A percentile compares a stretch with the other conserved stretches of the same genome.
phyloP scores from a whole-genome alignment of 495 filamentous ascomycete genomes.

The Aspergillus indologenus region DNA sequence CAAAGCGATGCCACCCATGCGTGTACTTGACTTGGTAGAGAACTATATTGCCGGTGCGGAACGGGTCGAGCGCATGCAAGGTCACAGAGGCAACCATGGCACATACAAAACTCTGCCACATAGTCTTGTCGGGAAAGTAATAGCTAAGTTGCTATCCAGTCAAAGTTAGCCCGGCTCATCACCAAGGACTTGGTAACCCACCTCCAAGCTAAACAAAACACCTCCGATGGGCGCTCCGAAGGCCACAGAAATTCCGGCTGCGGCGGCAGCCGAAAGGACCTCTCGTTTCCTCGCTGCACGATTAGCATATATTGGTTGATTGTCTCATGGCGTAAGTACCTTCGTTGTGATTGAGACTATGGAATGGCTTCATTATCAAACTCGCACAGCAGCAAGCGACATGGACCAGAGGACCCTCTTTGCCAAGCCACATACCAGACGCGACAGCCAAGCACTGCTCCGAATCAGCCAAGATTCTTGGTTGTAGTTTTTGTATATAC shows the following conservation, averaged over 20 bases:
- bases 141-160: slow-evolving; percentile 75
- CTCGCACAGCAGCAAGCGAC: slow-evolving; percentile 98
- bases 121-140: slow-evolving; percentile 98
- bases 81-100: slow-evolving; percentile 97
- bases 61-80: slow-evolving; percentile 89
- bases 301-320: slow-evolving; percentile 5
- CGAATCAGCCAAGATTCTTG: slow-evolving; percentile 12
- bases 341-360: slow-evolving; percentile 83
- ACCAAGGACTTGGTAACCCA: slow-evolving; percentile 24
- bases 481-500: slow-evolving; percentile 18
- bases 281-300: slow-evolving; percentile 85
- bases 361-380: slow-evolving; percentile 87
- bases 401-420: slow-evolving; percentile 95
- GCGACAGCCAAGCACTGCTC: slow-evolving; percentile 83
- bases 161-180: slow-evolving; percentile 5
- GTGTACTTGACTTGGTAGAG: slow-evolving; percentile 96
- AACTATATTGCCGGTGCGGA: slow-evolving; percentile 93
- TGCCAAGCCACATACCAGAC: slow-evolving; percentile 97
- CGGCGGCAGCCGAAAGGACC: slow-evolving; percentile 89
- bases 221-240: slow-evolving; percentile 97
- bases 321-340: slow-evolving; percentile 46
- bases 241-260: slow-evolving; percentile 93
- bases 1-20: slow-evolving; percentile 89
- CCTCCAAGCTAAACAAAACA: slow-evolving; percentile 88
- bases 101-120: slow-evolving; percentile 99